Evolutionary conservation across 176 grass and related monocot genomes (phyloP), one percentile per base, ranked within the genome.

Genomic region (Guadua angustifolia): DNA sequence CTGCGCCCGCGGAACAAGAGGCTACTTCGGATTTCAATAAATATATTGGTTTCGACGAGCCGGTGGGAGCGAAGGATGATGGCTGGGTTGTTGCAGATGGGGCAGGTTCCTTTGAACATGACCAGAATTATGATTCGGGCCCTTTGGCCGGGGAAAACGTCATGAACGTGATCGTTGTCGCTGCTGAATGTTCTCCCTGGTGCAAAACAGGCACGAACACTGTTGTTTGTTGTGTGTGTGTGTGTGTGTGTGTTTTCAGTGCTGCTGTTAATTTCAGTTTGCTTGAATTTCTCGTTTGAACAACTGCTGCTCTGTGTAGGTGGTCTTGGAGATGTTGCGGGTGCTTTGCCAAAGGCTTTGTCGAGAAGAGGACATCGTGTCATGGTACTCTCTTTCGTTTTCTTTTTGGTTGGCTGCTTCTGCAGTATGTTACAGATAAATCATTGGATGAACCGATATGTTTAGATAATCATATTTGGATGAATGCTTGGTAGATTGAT

Each of bases 341-440:
- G 93, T 74, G 86, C 96, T 89, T 67, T 99, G 70, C 96, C 96
- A 17, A 99, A 99, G 87, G 96, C 96, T 90, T 91, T 99, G 83
- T 93, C 96, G 0, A 99, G 89, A 76, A 99, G 96, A 89, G 96
- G 96, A 18, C 96, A 99, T 86, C 91, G 96, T 44, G 96, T 99
- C 58, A 99, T 99, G 96, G 96, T 98, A 92, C 49, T 71, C 7
- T 2, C 0, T n/a, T 81, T 26, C 35, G 0, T 70, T 47, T 55
- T 57, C 49, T 66, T 19, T 77, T 38, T 22, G n/a, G 3, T 66
- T 29, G 11, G 16, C 2, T 39, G 8, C 24, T 26, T 62, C 10
- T 42, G 17, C 15, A 21, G n/a, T 14, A 22, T 82, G 1, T 73
- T 47, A 71, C 42, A 72, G 24, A 22, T 82, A 50, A 13, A 32